These are phyloP conservation scores for Podila horticola DNA, from an alignment of 192 early-diverging fungal species.

Conservation along the genomic window DNA sequence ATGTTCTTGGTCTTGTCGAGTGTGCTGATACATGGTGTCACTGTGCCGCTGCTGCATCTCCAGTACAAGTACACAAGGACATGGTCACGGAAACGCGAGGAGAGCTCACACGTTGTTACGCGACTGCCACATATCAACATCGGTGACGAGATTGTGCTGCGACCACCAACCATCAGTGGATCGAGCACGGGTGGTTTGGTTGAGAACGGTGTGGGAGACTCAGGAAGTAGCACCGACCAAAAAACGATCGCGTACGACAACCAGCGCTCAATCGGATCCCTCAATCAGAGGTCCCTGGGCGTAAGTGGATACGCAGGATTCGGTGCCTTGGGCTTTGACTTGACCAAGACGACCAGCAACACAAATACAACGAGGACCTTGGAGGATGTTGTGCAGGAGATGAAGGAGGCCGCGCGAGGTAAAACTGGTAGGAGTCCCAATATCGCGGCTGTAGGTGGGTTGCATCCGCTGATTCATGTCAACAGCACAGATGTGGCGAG, in stretches of 20 bases:
- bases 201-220: neutral
- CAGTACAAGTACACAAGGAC: conserved; percentile 52
- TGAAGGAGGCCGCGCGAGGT: conserved; percentile 32
- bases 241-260: conserved; percentile 10
- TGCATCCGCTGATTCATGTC: neutral
- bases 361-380: conserved; percentile 16
- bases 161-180: conserved; percentile 27
- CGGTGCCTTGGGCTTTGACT: conserved; percentile 6
- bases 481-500: neutral
- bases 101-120: conserved; percentile 35
- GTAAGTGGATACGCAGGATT: conserved; percentile 5
- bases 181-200: conserved; percentile 9
- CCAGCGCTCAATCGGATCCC: conserved; percentile 12
- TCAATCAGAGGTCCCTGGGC: conserved; percentile 7
- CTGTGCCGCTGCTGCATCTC: conserved; percentile 64
- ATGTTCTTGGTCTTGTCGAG: conserved; percentile 80
- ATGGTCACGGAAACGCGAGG: conserved; percentile 44
- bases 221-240: neutral
- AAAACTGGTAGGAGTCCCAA: conserved; percentile 11
- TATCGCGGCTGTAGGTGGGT: neutral
- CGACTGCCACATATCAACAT: conserved; percentile 49
- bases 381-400: conserved; percentile 39
- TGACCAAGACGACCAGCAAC: conserved; percentile 28
- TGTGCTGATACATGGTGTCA: conserved; percentile 86
- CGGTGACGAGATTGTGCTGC: conserved; percentile 38